phyloP scores from a whole-genome alignment of 441 rosid species.

The Croton setiger region DNA sequence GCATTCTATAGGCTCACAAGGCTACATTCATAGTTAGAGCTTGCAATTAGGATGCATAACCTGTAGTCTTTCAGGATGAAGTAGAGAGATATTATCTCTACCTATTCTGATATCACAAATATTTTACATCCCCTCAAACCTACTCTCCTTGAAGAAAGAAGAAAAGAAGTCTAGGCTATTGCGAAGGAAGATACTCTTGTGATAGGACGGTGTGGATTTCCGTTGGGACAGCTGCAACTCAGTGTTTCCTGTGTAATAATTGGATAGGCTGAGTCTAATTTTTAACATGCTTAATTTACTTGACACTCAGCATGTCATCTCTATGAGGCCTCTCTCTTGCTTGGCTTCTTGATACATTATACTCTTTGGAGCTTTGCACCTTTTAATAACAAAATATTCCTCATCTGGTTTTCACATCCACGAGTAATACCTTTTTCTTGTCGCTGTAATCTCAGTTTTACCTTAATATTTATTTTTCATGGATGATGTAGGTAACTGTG shows the following conservation, averaged over 20 bases:
- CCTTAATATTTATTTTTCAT: background rate
- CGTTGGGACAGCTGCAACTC: too few relatives aligned
- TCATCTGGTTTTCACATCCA: background rate
- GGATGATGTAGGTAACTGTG: slow-evolving; percentile 65
- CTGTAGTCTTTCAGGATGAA: background rate
- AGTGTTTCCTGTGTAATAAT: too few relatives aligned
- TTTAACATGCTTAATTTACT: background rate
- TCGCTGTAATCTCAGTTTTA: background rate
- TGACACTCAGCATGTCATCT: too few relatives aligned
- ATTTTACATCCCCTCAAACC: background rate
- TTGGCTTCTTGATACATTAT: too few relatives aligned
- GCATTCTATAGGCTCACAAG: background rate
- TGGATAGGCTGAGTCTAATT: too few relatives aligned
- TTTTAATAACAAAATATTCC: too few relatives aligned
- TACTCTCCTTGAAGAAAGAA: too few relatives aligned
- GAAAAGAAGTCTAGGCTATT: too few relatives aligned
- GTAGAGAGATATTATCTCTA: background rate
- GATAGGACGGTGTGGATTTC: too few relatives aligned
- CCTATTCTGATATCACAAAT: background rate
- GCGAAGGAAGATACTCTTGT: background rate
- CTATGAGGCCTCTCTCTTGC: too few relatives aligned
- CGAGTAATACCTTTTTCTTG: background rate
- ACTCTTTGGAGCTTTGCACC: too few relatives aligned
- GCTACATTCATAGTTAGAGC: background rate
- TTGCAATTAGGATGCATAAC: background rate